A percentile compares a stretch with the other conserved stretches of the same genome.
These are phyloP conservation scores for Suillus subaureus DNA, from an alignment of 768 basidiomycete species.

Conservation along the genomic window DNA sequence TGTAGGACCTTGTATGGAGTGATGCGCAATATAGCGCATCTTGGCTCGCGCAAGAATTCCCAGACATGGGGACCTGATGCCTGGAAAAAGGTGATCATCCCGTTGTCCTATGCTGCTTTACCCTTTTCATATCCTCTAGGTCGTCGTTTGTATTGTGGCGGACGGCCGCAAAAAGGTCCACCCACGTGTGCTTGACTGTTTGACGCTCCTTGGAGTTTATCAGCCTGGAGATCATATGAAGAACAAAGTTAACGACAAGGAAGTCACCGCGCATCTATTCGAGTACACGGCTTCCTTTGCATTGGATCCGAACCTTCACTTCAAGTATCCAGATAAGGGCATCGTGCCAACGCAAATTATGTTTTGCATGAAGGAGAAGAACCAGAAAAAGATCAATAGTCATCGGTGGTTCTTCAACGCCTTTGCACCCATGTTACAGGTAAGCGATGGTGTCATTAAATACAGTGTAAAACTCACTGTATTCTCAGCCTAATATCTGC, in stretches of 20 bases:
- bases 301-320: constrained; percentile 77
- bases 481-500: constrained; percentile 79
- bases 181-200: constrained; percentile 82
- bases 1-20: constrained; percentile 94
- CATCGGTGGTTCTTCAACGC: constrained; percentile 99
- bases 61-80: constrained; percentile 96
- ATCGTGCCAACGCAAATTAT: constrained; percentile 95
- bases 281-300: constrained; percentile 87
- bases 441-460: constrained; percentile 30
- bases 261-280: constrained; percentile 76
- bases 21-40: constrained; percentile 82
- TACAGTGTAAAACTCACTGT: constrained; percentile 3
- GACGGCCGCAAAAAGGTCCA: constrained; percentile 85
- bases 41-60: constrained; percentile 84
- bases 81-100: constrained; percentile 81
- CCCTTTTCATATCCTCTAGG: constrained; percentile 42
- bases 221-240: constrained; percentile 67
- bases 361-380: constrained; percentile 90
- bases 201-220: constrained; percentile 93
- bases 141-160: constrained; percentile 90
- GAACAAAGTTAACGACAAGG: constrained; percentile 69
- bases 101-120: background rate
- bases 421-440: constrained; percentile 80
- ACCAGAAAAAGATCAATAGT: constrained; percentile 96
- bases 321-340: constrained; percentile 89